phyloP scores from a whole-genome alignment of 148 eudicot species.

The Talinum fruticosum region DNA sequence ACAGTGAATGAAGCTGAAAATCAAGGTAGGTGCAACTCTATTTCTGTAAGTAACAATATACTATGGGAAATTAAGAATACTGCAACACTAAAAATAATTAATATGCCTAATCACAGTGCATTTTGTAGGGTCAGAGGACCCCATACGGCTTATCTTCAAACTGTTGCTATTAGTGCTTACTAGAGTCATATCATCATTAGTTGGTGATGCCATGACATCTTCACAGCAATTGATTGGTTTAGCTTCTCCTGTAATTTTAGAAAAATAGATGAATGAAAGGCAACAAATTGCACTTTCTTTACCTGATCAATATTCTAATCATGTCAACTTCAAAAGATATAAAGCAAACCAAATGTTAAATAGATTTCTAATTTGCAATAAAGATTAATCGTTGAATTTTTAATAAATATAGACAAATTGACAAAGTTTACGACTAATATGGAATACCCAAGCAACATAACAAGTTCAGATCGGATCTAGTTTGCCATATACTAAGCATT shows the following conservation, averaged over 20 bases:
- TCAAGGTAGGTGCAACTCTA: slow-evolving; percentile 27
- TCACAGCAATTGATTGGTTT: slow-evolving; percentile 11
- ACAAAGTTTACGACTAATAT: not conserved
- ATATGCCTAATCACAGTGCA: slow-evolving; percentile 41
- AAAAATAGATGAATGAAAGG: not conserved
- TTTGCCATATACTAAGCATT: not conserved
- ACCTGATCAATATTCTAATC: slow-evolving; percentile 22
- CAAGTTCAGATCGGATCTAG: not conserved
- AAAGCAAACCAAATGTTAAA: not conserved
- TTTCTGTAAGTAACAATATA: slow-evolving; percentile 2
- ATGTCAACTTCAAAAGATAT: slow-evolving; percentile 1
- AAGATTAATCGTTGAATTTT: not conserved
- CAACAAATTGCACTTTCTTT: not conserved
- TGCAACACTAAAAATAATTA: slow-evolving; percentile 8
- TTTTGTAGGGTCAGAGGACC: slow-evolving; percentile 36
- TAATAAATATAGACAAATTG: not conserved
- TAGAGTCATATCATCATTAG: slow-evolving; percentile 27
- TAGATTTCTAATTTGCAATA: not conserved
- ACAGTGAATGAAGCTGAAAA: slow-evolving; percentile 16
- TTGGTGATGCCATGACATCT: slow-evolving; percentile 25
- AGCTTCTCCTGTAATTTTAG: slow-evolving; percentile 8
- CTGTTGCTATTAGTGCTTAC: slow-evolving; percentile 34
- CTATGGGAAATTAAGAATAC: slow-evolving; percentile 15
- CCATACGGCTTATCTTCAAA: slow-evolving; percentile 53
- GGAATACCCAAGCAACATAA: not conserved